Evolutionary conservation across 1,284 basidiomycete genomes (phyloP).

Genomic region (Ustilago crameri): DNA sequence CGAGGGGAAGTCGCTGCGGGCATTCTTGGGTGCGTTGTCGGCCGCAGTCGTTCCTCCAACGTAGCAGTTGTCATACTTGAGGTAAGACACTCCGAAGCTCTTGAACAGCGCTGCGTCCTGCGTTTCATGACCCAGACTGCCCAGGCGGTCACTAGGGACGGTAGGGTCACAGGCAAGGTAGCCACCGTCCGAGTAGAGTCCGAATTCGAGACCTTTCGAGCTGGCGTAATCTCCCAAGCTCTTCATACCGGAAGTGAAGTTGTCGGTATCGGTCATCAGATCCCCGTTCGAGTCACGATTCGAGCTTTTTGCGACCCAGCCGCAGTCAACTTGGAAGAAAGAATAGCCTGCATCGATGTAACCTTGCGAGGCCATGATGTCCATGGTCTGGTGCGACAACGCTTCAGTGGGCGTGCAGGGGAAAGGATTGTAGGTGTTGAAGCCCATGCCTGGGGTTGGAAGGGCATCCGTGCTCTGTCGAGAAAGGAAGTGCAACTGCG

Average conservation of each 20-base stretch:
- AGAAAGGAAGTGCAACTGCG: neutral
- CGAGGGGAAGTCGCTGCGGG: conserved; percentile 37
- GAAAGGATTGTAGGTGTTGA: conserved; percentile 65
- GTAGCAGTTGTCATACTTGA: conserved; percentile 70
- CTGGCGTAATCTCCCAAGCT: conserved; percentile 70
- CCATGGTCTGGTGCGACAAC: conserved; percentile 60
- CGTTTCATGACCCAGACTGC: conserved; percentile 71
- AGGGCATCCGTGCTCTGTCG: conserved; percentile 15
- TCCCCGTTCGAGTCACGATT: conserved; percentile 70
- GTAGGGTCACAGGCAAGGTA: conserved; percentile 63
- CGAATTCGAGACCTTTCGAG: conserved; percentile 71
- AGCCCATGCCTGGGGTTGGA: conserved; percentile 56
- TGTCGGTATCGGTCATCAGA: conserved; percentile 68
- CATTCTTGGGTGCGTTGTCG: conserved; percentile 39
- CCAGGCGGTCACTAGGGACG: conserved; percentile 65
- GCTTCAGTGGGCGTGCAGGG: conserved; percentile 61
- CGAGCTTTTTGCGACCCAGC: conserved; percentile 69
- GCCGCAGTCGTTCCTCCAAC: conserved; percentile 53
- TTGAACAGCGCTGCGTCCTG: conserved; percentile 72
- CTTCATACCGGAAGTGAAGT: conserved; percentile 72
- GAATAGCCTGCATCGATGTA: conserved; percentile 48
- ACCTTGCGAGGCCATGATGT: conserved; percentile 67
- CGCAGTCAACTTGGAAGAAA: conserved; percentile 59
- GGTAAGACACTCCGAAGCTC: conserved; percentile 71
- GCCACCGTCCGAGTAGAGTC: conserved; percentile 72